phyloP scores from a whole-genome alignment of 1,139 yeast genomes.

The Nadsonia commutata region DNA sequence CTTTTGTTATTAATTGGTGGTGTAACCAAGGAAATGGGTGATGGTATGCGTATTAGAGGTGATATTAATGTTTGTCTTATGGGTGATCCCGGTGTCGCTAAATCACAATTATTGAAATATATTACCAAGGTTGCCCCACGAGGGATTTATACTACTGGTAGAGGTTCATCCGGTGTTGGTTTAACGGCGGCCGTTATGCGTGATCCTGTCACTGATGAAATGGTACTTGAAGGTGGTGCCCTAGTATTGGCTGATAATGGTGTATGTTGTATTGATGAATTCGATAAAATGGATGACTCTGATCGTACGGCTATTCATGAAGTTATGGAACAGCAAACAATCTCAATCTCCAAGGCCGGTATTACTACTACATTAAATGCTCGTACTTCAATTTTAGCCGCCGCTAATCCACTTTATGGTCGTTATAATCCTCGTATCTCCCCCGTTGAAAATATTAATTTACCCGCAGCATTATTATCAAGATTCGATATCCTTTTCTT shows the following conservation, averaged over 20 bases:
- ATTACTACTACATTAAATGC: conserved; percentile 94
- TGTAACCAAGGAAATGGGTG: conserved; percentile 86
- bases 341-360: conserved; percentile 95
- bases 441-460: conserved; percentile 87
- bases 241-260: conserved; percentile 95
- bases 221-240: conserved; percentile 98
- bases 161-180: conserved; percentile 99
- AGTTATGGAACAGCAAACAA: conserved; percentile 99
- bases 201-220: conserved; percentile 96
- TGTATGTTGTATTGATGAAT: conserved; percentile 96
- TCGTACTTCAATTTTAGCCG: conserved; percentile 88
- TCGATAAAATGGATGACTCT: conserved; percentile 95
- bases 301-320: conserved; percentile 98
- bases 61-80: conserved; percentile 90
- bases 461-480: conserved; percentile 92
- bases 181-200: conserved; percentile 98
- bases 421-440: conserved; percentile 82
- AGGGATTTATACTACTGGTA: conserved; percentile 95
- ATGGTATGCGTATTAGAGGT: conserved; percentile 95
- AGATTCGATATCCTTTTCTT: conserved; percentile 86
- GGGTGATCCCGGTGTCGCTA: conserved; percentile 99
- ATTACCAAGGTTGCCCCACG: conserved; percentile 91
- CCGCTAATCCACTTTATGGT: conserved; percentile 95
- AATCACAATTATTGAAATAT: conserved; percentile 86
- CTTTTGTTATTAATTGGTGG: conserved; percentile 82